A percentile compares a stretch with the other conserved stretches of the same genome.
Conservation (phyloP, 1,284 basidiomycete genomes). For the Ceratobasidium sp. region DNA sequence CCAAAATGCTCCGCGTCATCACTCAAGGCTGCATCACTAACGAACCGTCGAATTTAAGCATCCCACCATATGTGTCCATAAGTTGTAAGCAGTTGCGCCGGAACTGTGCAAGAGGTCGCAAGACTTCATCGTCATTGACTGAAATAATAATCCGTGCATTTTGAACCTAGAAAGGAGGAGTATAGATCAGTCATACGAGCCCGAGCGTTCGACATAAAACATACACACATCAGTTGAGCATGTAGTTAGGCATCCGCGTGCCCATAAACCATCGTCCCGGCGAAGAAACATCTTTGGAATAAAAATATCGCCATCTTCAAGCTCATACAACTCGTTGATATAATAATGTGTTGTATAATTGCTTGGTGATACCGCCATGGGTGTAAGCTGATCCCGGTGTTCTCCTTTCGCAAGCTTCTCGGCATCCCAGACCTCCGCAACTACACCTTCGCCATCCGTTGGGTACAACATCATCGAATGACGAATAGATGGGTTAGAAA, state of each 20-base stretch:
- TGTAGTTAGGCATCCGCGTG: neutral
- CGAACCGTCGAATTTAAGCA: neutral
- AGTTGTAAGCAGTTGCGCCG: conserved; percentile 8
- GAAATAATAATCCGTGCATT: too few relatives aligned
- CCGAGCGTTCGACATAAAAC: conserved; percentile 58
- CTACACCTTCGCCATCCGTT: neutral
- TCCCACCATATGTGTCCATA: neutral
- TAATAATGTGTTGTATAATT: neutral
- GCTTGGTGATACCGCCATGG: neutral
- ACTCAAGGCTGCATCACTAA: neutral
- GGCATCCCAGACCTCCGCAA: conserved; percentile 23
- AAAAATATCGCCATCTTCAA: neutral
- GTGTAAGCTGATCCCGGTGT: conserved; percentile 18
- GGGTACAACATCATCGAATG: neutral
- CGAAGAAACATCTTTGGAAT: conserved; percentile 20
- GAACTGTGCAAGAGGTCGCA: neutral
- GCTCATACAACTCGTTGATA: conserved; percentile 27
- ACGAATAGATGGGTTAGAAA: conserved; percentile 14
- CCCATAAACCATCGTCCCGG: neutral
- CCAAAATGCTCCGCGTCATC: neutral
- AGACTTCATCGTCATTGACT: neutral
- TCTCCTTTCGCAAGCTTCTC: conserved; percentile 16
- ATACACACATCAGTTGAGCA: neutral
- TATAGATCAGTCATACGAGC: too few relatives aligned
- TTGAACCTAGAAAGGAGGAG: too few relatives aligned